Conservation (phyloP, 768 basidiomycete species). For the Naganishia antarctica region DNA sequence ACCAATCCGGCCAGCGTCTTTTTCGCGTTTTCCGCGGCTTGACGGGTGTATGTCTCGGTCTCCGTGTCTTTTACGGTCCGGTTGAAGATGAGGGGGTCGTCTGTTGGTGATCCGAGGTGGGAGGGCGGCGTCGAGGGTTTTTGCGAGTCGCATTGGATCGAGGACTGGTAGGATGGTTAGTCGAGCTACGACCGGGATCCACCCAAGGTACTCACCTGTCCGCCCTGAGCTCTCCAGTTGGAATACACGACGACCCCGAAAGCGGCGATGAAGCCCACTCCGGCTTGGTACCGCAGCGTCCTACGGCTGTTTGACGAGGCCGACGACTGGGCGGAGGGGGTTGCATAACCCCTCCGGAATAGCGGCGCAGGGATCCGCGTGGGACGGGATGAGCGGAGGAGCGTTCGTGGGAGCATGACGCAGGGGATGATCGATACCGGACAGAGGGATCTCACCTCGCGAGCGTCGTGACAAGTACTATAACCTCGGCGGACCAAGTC, state of each 20-base stretch:
- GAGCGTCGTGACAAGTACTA: no score
- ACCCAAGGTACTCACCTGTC: background rate
- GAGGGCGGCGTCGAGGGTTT: background rate
- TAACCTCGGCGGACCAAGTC: no score
- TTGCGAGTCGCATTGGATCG: constrained; percentile 17
- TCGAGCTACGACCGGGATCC: no score
- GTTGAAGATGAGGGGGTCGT: constrained; percentile 21
- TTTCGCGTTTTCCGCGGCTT: background rate
- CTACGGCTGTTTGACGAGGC: background rate
- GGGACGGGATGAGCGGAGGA: background rate
- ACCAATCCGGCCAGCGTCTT: constrained; percentile 4
- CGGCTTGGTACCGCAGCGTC: background rate
- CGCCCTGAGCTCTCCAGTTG: background rate
- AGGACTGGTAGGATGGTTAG: background rate
- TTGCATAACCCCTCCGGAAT: background rate
- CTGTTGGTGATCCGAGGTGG: constrained; percentile 9
- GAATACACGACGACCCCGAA: background rate
- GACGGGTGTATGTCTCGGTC: constrained; percentile 1
- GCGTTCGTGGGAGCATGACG: constrained; percentile 11
- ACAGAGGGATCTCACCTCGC: no score
- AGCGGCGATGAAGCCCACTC: background rate
- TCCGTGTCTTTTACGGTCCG: constrained; percentile 10
- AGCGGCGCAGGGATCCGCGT: no score
- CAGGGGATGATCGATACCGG: no score
- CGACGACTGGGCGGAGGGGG: background rate